Evolutionary conservation across 1,284 basidiomycete genomes (phyloP).

Genomic region (Inonotus obliquus): DNA sequence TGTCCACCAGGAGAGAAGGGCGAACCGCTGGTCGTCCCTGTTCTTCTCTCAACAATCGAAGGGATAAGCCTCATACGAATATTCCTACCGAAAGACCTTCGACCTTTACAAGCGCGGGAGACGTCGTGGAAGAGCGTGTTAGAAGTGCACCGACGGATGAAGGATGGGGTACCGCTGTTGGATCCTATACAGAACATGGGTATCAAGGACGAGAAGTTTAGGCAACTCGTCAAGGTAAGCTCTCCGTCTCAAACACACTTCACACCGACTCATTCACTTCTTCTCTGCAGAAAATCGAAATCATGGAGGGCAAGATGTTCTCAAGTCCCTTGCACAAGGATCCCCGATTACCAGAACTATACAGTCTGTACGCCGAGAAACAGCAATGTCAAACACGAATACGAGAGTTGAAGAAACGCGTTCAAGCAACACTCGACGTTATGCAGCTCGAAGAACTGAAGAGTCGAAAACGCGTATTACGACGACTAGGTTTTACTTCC

Average conservation of each 20-base stretch:
- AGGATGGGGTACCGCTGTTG: slow-evolving; percentile 80
- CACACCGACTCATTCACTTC: background rate
- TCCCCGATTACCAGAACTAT: slow-evolving; percentile 71
- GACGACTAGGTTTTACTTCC: slow-evolving; percentile 88
- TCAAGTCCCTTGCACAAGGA: slow-evolving; percentile 74
- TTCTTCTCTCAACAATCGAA: slow-evolving; percentile 84
- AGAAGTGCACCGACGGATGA: slow-evolving; percentile 89
- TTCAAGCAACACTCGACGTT: slow-evolving; percentile 87
- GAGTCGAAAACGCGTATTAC: slow-evolving; percentile 88
- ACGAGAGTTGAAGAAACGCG: slow-evolving; percentile 75
- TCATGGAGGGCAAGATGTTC: slow-evolving; percentile 80
- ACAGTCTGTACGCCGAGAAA: slow-evolving; percentile 78
- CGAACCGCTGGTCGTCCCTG: slow-evolving; percentile 83
- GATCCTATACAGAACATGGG: slow-evolving; percentile 97
- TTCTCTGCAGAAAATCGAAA: slow-evolving; percentile 72
- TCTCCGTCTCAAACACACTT: background rate
- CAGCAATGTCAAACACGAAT: slow-evolving; percentile 68
- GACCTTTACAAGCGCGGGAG: slow-evolving; percentile 70
- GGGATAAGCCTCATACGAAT: slow-evolving; percentile 86
- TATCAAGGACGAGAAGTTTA: slow-evolving; percentile 93
- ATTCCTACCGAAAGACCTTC: slow-evolving; percentile 87
- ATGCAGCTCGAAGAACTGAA: slow-evolving; percentile 97
- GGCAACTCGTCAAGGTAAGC: slow-evolving; percentile 73
- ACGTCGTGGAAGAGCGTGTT: slow-evolving; percentile 86
- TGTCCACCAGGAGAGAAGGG: slow-evolving; percentile 71